Conservation (phyloP, 805 yeast species). For the Candida golubevii region DNA sequence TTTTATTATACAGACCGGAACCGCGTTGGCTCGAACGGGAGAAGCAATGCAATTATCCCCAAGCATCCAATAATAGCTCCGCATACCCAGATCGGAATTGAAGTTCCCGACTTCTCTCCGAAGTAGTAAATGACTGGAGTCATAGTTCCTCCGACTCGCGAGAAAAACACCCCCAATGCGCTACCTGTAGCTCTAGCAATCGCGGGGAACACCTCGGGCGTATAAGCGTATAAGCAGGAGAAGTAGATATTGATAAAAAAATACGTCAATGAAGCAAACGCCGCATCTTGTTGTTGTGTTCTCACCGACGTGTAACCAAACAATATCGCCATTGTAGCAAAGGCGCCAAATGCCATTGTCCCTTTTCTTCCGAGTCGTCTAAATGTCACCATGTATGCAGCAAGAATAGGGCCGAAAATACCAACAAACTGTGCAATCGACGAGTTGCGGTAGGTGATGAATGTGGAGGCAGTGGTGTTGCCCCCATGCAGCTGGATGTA, state of each 20-base stretch:
- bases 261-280: conserved; percentile 17
- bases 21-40: conserved; percentile 34
- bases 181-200: conserved; percentile 35
- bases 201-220: conserved; percentile 36
- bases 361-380: conserved; percentile 52
- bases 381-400: conserved; percentile 7
- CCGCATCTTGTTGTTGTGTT: conserved; percentile 17
- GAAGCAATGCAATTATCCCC: conserved; percentile 28
- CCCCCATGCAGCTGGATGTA: conserved; percentile 10
- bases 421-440: conserved; percentile 9
- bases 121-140: conserved; percentile 34
- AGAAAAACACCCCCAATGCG: conserved; percentile 29
- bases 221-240: conserved; percentile 30
- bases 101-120: conserved; percentile 14
- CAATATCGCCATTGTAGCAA: conserved; percentile 19
- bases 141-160: conserved; percentile 28
- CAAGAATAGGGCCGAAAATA: conserved; percentile 7
- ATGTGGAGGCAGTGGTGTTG: conserved; percentile 4
- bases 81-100: conserved; percentile 34
- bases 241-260: conserved; percentile 22
- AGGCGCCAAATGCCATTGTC: conserved; percentile 37
- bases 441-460: conserved; percentile 8
- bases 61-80: conserved; percentile 31
- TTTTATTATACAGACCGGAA: conserved; percentile 26
- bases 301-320: conserved; percentile 21